phyloP scores from a whole-genome alignment of 306 rosid genomes.

The Urtica urens region DNA sequence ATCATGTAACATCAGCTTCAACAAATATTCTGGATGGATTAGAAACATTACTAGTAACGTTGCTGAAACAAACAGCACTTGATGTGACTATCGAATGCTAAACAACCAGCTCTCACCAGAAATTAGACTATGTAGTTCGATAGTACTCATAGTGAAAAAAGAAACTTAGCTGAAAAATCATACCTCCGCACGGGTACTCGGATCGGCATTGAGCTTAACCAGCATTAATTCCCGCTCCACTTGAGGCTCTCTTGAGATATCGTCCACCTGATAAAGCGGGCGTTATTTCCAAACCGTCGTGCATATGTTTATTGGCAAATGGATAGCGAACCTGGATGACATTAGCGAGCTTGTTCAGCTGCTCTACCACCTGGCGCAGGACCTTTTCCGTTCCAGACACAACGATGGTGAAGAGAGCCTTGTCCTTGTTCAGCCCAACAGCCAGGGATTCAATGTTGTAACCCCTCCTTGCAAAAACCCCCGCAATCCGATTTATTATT shows the following conservation, averaged over 20 bases:
- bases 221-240: conserved; percentile 57
- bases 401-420: conserved; percentile 53
- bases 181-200: conserved; percentile 39
- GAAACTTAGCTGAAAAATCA: too few species aligned
- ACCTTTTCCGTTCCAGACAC: conserved; percentile 45
- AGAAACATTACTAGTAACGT: too few species aligned
- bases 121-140: too few species aligned
- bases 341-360: conserved; percentile 52
- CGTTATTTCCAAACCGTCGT: not conserved
- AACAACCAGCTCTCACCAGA: too few species aligned
- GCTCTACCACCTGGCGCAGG: conserved; percentile 47
- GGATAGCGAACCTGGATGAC: conserved; percentile 30
- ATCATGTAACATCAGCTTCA: too few species aligned
- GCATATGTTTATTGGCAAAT: not conserved
- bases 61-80: too few species aligned
- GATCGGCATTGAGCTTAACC: conserved; percentile 48
- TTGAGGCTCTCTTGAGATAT: conserved; percentile 46
- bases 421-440: conserved; percentile 51
- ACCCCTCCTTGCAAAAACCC: conserved; percentile 57
- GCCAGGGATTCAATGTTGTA: conserved; percentile 60
- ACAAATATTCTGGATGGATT: too few species aligned
- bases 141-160: too few species aligned
- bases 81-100: too few species aligned
- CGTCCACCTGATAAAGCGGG: conserved; percentile 36
- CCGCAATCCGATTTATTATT: conserved; percentile 54